Evolutionary conservation across 2,329 filamentous ascomycete species (phyloP), one percentile per base, ranked within the genome.

Genomic region (Beauveria scarabaeidicola): DNA sequence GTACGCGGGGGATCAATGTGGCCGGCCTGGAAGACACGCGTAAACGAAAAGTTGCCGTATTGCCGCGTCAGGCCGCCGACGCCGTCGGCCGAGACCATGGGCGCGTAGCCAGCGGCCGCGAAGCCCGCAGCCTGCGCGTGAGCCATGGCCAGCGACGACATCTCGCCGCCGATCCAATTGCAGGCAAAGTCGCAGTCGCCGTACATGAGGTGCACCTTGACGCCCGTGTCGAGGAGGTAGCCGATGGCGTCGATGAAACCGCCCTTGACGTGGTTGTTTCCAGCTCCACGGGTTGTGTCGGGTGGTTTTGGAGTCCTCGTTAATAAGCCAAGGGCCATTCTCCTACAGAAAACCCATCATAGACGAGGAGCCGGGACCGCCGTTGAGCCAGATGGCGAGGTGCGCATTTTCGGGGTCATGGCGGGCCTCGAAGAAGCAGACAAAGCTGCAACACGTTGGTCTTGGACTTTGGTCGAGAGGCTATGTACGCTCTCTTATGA

Each of bases 181-280:
- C 82, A 85, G 57, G 81, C 78, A 65, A 81, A 85, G 68, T 85
- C 82, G 60, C 80, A 72, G 66, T 84, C 82, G 23, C 81, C 82
- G 70, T 92, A 90, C 65, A 91, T 80, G 63, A 93, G 74, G 10
- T 87, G 85, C 10, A 94, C 83, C 40, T 84, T 85, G 48, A 90
- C 81, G 29, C 85, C 86, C 0, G 74, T 77, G 43, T 82, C 77
- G 53, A 89, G 75, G 29, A 89, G 78, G 32, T 78, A 74, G 52
- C 83, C 84, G 2, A 89, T 75, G 60, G 82, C 76, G 64, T 72
- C 29, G 75, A 78, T 59, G 77, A 75, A 62, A 69, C 67, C 17
- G 77, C 80, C 47, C 75, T 78, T 72, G 61, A 75, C 75, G 57
- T 73, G 70, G 40, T 72, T 77, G 69, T 88, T 88, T 85, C 85